phyloP scores from a whole-genome alignment of 306 rosid species.

The Acmispon strigosus region DNA sequence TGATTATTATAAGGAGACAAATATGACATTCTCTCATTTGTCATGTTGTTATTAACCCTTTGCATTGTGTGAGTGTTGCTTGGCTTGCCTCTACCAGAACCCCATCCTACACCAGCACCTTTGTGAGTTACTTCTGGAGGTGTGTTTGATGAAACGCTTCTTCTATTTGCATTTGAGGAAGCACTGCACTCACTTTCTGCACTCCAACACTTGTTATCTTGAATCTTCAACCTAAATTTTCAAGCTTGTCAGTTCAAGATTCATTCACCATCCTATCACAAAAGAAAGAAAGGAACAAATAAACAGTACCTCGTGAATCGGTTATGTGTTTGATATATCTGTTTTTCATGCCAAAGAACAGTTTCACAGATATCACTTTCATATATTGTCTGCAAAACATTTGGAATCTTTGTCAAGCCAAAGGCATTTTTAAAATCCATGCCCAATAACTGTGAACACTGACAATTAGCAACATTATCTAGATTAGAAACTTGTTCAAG shows the following conservation, averaged over 20 bases:
- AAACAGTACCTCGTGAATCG: slow-evolving; percentile 17
- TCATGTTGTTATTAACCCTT: neutral
- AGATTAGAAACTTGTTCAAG: neutral
- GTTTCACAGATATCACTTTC: slow-evolving; percentile 33
- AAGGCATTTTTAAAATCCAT: neutral
- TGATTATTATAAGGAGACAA: neutral
- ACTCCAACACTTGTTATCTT: slow-evolving; percentile 2
- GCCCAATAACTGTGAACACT: neutral
- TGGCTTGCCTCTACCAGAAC: slow-evolving; percentile 26
- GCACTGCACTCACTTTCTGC: neutral
- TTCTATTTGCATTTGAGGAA: neutral
- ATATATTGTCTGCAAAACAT: slow-evolving; percentile 25
- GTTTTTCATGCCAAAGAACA: slow-evolving; percentile 35
- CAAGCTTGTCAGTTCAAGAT: neutral
- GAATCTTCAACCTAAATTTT: neutral
- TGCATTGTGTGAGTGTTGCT: neutral
- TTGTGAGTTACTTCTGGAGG: neutral
- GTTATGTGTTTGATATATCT: neutral
- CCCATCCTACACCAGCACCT: slow-evolving; percentile 33
- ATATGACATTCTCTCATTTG: neutral
- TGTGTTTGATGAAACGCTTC: neutral
- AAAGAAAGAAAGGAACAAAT: neutral
- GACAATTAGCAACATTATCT: neutral
- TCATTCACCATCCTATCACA: neutral
- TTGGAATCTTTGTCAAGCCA: neutral